Evolutionary conservation across 345 rosid genomes (phyloP).

Genomic region (Moricandia arvensis): DNA sequence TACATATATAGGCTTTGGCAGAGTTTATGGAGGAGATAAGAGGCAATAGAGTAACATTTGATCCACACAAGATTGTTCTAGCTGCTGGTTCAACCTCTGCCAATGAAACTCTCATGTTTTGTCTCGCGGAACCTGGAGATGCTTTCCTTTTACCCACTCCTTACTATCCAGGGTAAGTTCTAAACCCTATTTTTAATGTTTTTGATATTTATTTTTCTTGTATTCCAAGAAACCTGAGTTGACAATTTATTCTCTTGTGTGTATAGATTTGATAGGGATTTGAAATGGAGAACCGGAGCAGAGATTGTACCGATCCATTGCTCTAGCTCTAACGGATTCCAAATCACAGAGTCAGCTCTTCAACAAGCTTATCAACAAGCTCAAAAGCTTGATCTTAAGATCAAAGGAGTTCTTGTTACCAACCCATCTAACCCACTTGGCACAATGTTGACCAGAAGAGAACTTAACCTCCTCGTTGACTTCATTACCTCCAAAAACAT

Average conservation of each 20-base stretch:
- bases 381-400: conserved; percentile 48
- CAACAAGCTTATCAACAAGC: conserved; percentile 63
- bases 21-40: conserved; percentile 76
- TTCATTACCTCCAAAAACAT: conserved; percentile 52
- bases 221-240: conserved; percentile 13
- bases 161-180: conserved; percentile 71
- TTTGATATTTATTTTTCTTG: background rate
- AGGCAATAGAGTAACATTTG: conserved; percentile 61
- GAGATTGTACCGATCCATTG: conserved; percentile 58
- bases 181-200: background rate
- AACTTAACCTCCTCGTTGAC: conserved; percentile 56
- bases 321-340: conserved; percentile 49
- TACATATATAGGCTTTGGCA: conserved; percentile 49
- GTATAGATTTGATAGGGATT: conserved; percentile 65
- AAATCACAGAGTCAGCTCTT: conserved; percentile 56
- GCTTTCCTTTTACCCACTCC: conserved; percentile 80
- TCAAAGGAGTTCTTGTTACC: conserved; percentile 72
- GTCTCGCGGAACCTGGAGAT: conserved; percentile 65
- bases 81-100: conserved; percentile 84
- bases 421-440: conserved; percentile 83
- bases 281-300: conserved; percentile 60
- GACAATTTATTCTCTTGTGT: background rate
- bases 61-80: conserved; percentile 52
- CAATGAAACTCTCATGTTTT: conserved; percentile 68
- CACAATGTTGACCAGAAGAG: conserved; percentile 50